A percentile compares a stretch with the other conserved stretches of the same genome.
Evolutionary conservation across 2,329 filamentous ascomycete species (phyloP).

Genomic region (Penicillium digitatum): DNA sequence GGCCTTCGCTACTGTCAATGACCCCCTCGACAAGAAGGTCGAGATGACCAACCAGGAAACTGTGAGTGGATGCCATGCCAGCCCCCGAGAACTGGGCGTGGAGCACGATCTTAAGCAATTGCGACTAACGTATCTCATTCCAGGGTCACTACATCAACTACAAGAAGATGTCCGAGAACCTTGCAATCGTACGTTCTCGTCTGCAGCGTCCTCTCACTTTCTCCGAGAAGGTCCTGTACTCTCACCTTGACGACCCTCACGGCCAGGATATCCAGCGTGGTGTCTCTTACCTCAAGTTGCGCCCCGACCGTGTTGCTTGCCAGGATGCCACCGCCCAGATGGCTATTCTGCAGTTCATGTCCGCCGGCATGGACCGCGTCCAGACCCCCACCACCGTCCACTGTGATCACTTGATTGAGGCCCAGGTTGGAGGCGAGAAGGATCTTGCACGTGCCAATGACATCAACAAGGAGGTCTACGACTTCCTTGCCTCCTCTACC

Average conservation of each 20-base stretch:
- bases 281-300: conserved; percentile 90
- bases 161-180: conserved; percentile 97
- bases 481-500: conserved; percentile 89
- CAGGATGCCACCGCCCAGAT: conserved; percentile 99
- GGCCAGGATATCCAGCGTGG: conserved; percentile 95
- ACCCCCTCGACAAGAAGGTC: conserved; percentile 89
- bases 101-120: conserved; percentile 3
- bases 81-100: conserved; percentile 7
- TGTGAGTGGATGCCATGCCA: conserved; percentile 35
- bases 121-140: conserved; percentile 26
- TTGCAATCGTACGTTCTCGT: conserved; percentile 80
- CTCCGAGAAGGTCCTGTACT: conserved; percentile 99
- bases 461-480: conserved; percentile 99
- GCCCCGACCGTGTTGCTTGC: conserved; percentile 96
- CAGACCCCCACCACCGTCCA: conserved; percentile 94
- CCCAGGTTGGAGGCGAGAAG: conserved; percentile 86
- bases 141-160: conserved; percentile 96
- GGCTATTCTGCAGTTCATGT: conserved; percentile 99
- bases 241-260: conserved; percentile 94
- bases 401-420: conserved; percentile 99
- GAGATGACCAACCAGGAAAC: conserved; percentile 97
- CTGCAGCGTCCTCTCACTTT: conserved; percentile 91
- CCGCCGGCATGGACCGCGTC: conserved; percentile 90
- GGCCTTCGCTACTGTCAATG: conserved; percentile 77
- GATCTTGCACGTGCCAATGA: conserved; percentile 85